Conservation (phyloP, 1,284 basidiomycete species). For the Marasmius tenuissimus region DNA sequence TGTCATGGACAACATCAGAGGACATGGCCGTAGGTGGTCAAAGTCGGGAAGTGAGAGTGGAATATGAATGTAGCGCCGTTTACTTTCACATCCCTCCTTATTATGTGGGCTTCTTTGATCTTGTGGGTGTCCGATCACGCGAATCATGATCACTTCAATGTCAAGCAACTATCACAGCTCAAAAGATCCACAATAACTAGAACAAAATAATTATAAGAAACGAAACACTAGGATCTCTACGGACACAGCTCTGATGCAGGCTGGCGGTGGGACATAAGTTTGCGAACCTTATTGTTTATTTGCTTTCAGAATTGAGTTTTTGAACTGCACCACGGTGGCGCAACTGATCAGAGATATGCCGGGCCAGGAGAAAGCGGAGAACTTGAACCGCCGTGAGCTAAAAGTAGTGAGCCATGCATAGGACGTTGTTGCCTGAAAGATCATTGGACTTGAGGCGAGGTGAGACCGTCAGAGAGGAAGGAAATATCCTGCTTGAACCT, state of each 20-base stretch:
- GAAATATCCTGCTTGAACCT: background rate
- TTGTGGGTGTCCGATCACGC: constrained; percentile 3
- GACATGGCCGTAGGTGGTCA: background rate
- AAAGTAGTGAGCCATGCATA: no score
- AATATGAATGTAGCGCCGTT: background rate
- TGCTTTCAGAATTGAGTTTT: background rate
- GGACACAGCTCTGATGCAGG: no score
- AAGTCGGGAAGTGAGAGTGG: background rate
- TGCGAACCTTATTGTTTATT: background rate
- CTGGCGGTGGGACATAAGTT: background rate
- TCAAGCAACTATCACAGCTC: background rate
- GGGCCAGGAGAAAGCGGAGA: background rate
- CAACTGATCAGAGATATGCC: background rate
- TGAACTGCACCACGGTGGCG: background rate
- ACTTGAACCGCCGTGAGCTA: background rate
- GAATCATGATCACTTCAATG: background rate
- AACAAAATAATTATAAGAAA: no score
- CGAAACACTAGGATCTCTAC: no score
- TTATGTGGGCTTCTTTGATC: constrained; percentile 2
- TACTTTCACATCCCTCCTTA: background rate
- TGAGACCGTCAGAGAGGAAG: background rate
- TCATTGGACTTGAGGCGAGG: background rate
- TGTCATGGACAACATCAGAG: background rate
- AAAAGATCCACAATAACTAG: no score
- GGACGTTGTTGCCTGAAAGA: no score